Evolutionary conservation across 2,329 filamentous ascomycete genomes (phyloP).

Genomic region (Kalmusia sp.): DNA sequence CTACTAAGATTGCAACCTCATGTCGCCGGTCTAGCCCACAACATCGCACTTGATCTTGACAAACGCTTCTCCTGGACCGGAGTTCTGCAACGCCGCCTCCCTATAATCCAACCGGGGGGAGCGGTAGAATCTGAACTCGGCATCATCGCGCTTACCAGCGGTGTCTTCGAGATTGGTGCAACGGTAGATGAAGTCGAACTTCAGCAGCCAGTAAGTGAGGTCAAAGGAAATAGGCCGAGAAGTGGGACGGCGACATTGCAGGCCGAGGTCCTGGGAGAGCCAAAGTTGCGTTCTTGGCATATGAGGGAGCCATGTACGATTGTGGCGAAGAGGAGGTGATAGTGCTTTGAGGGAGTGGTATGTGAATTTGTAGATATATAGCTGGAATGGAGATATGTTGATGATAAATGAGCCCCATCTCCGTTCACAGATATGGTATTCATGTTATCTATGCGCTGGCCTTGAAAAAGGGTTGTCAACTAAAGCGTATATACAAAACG

Average conservation of each 20-base stretch:
- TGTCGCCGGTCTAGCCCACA: conserved; percentile 74
- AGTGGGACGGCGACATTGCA: conserved; percentile 36
- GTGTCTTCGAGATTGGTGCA: conserved; percentile 82
- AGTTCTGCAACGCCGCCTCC: conserved; percentile 76
- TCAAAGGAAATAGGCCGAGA: conserved; percentile 25
- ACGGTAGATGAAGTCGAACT: conserved; percentile 80
- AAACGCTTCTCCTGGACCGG: conserved; percentile 87
- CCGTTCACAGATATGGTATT: no score
- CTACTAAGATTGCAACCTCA: conserved; percentile 79
- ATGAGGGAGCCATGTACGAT: conserved; percentile 54
- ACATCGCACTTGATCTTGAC: conserved; percentile 79
- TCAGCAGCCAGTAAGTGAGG: conserved; percentile 29
- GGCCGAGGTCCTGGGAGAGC: conserved; percentile 39
- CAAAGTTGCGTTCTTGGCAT: conserved; percentile 54
- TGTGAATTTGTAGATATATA: no score
- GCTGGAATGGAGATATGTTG: no score
- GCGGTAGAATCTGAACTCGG: conserved; percentile 70
- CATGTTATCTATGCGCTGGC: no score
- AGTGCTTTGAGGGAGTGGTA: background rate
- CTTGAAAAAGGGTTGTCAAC: no score
- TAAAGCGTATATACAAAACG: no score
- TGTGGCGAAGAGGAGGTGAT: conserved; percentile 43
- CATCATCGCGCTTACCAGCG: conserved; percentile 76
- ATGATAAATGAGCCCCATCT: no score
- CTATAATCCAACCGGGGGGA: conserved; percentile 65